Conservation (phyloP, 2,329 filamentous ascomycete genomes). For the Aurifilum marmelostoma region DNA sequence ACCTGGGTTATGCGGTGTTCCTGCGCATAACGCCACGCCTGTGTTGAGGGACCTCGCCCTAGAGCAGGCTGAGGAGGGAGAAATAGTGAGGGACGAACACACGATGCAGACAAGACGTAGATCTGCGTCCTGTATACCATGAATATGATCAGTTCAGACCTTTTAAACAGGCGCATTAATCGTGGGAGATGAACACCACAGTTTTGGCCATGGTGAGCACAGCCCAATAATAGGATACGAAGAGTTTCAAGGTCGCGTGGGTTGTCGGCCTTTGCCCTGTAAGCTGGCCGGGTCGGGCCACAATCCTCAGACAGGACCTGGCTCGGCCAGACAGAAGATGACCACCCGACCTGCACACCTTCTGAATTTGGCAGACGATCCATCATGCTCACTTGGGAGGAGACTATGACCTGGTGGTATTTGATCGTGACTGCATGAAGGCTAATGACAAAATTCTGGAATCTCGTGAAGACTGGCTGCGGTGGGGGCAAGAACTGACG, state of each 20-base stretch:
- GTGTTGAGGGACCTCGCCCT: too few relatives aligned
- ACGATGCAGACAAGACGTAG: too few relatives aligned
- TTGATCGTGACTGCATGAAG: background rate
- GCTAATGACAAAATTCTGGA: background rate
- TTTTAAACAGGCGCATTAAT: background rate
- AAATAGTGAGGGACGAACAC: too few relatives aligned
- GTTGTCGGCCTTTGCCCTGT: background rate
- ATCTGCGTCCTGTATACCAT: background rate
- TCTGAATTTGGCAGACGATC: background rate
- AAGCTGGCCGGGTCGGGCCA: conserved; percentile 7
- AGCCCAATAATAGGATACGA: conserved; percentile 4
- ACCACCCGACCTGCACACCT: background rate
- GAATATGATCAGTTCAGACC: background rate
- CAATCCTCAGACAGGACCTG: conserved; percentile 1
- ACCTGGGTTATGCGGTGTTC: background rate
- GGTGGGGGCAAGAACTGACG: too few relatives aligned
- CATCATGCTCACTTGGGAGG: background rate
- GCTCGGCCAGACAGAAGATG: background rate
- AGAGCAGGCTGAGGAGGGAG: too few relatives aligned
- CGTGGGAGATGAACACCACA: background rate
- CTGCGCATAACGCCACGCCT: too few relatives aligned
- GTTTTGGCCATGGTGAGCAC: background rate
- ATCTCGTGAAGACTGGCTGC: background rate
- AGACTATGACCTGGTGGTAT: background rate
- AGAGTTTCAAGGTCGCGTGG: background rate